Evolutionary conservation across 495 filamentous ascomycete genomes (phyloP), one percentile per base, ranked within the genome.

Genomic region (Margaritispora aquatica): DNA sequence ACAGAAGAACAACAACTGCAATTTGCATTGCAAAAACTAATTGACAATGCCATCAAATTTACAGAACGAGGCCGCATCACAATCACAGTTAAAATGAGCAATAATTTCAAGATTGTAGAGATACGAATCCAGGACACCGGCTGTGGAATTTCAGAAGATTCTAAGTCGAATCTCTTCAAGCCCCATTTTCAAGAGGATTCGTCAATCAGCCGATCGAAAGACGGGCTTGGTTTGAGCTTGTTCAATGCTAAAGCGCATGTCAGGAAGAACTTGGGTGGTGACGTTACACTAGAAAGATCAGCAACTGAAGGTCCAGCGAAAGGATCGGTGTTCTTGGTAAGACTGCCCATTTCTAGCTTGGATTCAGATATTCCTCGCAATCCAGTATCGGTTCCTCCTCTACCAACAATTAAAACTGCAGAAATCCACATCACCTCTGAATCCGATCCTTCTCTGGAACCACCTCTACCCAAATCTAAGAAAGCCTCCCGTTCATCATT

Each of bases 11-110:
- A 61, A 36, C 52, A 61, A 55, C 55, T 69, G 13, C 59, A 62
- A 64, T 80, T 84, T 57, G 85, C 89, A 59, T 68, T 92, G n/a
- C 81, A 84, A 11, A 91, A 90, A 66, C 80, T 92, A 17, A 82
- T 90, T 56, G 73, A 89, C 26, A 92, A 92, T 68, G 89, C 88
- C 2, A 79, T 92, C 55, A 92, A 92, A 67, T 92, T 91, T 64
- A 90, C 89, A 0, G 84, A 88, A 59, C 76, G 75, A 54, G 88
- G 88, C 21, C 75, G 71, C n/a, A 86, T 92, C 52, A 77, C 73
- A 1, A 68, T 92, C 3, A 77, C 66, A 31, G 84, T 82, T 8
- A 77, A 73, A 20, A 69, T 84, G 8, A 48, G 38, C 26, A 60
- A 34, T n/a, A 54, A 31, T 78, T 76, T 53, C 57, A 71, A 53